Evolutionary conservation across 495 filamentous ascomycete species (phyloP).

Genomic region (Xylaria cubensis): DNA sequence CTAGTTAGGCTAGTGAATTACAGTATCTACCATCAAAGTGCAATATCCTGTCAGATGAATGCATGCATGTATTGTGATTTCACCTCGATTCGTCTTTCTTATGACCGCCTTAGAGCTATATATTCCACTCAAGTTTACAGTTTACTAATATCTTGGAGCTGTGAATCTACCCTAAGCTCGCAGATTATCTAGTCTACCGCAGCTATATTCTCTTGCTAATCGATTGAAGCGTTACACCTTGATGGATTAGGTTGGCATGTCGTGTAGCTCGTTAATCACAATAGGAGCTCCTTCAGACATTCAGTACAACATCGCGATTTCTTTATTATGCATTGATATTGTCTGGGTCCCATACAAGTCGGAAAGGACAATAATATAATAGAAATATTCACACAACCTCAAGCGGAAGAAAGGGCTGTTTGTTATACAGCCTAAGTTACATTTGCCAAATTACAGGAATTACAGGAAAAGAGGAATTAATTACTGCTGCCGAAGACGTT

Average conservation of each 20-base stretch:
- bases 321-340: too few species aligned
- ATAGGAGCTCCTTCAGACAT: too few species aligned
- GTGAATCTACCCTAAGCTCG: not conserved
- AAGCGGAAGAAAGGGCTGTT: not conserved
- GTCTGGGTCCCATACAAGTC: not conserved
- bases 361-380: not conserved
- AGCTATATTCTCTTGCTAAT: not conserved
- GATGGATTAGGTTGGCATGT: too few species aligned
- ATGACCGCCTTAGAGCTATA: too few species aligned
- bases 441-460: conserved; percentile 12
- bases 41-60: not conserved
- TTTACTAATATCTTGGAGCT: not conserved
- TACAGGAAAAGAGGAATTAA: conserved; percentile 15
- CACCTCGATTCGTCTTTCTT: too few species aligned
- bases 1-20: conserved; percentile 3
- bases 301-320: too few species aligned
- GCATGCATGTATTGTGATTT: not conserved
- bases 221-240: not conserved
- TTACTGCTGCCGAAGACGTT: conserved; percentile 2
- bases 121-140: not conserved
- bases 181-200: not conserved
- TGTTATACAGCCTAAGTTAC: not conserved
- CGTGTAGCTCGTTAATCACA: too few species aligned
- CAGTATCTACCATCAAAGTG: not conserved
- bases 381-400: not conserved